Conservation (phyloP, 805 yeast genomes). For the Pichia heedii region DNA sequence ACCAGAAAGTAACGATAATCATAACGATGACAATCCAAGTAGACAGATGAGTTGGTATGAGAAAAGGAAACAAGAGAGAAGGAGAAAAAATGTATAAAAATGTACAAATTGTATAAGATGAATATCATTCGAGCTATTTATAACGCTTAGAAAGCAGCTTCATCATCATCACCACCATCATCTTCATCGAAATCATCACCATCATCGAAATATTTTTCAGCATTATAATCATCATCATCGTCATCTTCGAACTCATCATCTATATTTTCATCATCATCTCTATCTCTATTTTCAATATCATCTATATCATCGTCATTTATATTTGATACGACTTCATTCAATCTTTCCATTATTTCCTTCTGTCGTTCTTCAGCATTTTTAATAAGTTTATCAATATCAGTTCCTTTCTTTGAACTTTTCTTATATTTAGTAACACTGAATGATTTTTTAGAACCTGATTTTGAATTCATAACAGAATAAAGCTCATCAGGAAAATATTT, state of each 20-base stretch:
- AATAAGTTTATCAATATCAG: slow-evolving; percentile 25
- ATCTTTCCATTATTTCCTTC: slow-evolving; percentile 23
- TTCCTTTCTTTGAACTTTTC: slow-evolving; percentile 28
- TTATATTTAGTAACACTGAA: slow-evolving; percentile 33
- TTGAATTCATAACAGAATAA: slow-evolving; percentile 49
- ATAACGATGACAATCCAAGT: background rate
- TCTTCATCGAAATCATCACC: slow-evolving; percentile 51
- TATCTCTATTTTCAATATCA: slow-evolving; percentile 35
- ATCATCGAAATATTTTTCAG: slow-evolving; percentile 69
- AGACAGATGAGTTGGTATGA: slow-evolving; percentile 5
- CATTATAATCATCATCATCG: slow-evolving; percentile 72
- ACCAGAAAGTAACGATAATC: background rate
- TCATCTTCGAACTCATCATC: slow-evolving; percentile 68
- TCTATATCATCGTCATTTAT: slow-evolving; percentile 37
- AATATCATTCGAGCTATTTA: background rate
- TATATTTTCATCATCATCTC: slow-evolving; percentile 44
- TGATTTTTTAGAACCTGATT: slow-evolving; percentile 38
- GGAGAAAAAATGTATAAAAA: background rate
- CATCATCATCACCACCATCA: slow-evolving; percentile 55
- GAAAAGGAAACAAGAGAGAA: slow-evolving; percentile 3
- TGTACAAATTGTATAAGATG: background rate
- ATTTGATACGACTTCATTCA: slow-evolving; percentile 30
- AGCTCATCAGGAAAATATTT: slow-evolving; percentile 74
- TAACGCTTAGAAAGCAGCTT: slow-evolving; percentile 50
- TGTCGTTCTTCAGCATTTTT: slow-evolving; percentile 22